Percentiles rank a stretch among this genome's conserved stretches.
phyloP scores from a whole-genome alignment of 1,139 yeast species.

The Yamadazyma pseudoaaseri region DNA sequence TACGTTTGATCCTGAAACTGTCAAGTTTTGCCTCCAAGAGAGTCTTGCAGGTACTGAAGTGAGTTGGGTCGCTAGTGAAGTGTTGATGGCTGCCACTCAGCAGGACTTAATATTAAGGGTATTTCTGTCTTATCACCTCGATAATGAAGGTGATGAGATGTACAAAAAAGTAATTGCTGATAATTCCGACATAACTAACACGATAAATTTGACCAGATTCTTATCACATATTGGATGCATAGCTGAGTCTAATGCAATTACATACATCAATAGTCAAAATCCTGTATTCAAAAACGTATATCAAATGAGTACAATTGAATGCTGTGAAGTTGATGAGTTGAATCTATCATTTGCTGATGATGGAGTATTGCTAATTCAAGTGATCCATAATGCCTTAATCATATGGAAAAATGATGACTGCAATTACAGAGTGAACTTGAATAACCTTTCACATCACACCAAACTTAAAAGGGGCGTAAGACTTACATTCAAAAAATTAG shows the following conservation, averaged over 20 bases:
- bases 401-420: slow-evolving; percentile 14
- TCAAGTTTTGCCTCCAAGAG: slow-evolving; percentile 6
- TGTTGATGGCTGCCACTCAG: too few relatives aligned
- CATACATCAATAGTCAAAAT: slow-evolving; percentile 14
- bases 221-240: neutral
- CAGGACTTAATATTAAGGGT: too few relatives aligned
- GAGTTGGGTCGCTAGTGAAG: slow-evolving; percentile 14
- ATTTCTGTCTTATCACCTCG: too few relatives aligned
- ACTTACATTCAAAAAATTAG: slow-evolving; percentile 10
- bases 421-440: slow-evolving; percentile 10
- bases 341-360: slow-evolving; percentile 2
- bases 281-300: slow-evolving; percentile 16
- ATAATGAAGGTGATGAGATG: too few relatives aligned
- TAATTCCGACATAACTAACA: too few relatives aligned
- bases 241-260: slow-evolving; percentile 6
- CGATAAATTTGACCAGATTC: slow-evolving; percentile 8
- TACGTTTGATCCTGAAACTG: slow-evolving; percentile 1
- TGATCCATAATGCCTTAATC: slow-evolving; percentile 13
- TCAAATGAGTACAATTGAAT: slow-evolving; percentile 7
- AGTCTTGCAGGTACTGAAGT: slow-evolving; percentile 7
- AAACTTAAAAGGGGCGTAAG: neutral
- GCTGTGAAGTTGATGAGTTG: slow-evolving; percentile 7
- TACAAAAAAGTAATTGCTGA: too few relatives aligned
- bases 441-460: slow-evolving; percentile 11
- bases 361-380: slow-evolving; percentile 16